These are phyloP conservation scores for Colletotrichum echinochloae DNA, from an alignment of 2,329 filamentous ascomycete genomes.

Conservation along the genomic window DNA sequence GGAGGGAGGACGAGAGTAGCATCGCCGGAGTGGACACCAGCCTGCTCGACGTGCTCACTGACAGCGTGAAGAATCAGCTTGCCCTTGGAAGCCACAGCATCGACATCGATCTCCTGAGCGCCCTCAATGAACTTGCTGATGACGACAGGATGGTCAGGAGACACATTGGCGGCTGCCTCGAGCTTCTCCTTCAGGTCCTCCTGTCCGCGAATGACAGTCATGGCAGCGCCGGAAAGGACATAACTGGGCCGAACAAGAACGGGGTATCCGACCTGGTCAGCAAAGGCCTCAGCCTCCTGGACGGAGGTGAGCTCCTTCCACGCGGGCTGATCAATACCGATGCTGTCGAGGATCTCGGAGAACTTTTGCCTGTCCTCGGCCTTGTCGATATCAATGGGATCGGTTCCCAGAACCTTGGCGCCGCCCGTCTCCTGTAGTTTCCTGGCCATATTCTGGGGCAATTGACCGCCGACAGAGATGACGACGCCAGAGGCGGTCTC, in stretches of 20 bases:
- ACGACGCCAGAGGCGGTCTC: slow-evolving; percentile 88
- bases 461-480: slow-evolving; percentile 94
- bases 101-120: slow-evolving; percentile 95
- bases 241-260: slow-evolving; percentile 96
- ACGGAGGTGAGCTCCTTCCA: slow-evolving; percentile 98
- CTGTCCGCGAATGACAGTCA: slow-evolving; percentile 93
- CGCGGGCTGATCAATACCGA: slow-evolving; percentile 94
- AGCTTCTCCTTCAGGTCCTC: slow-evolving; percentile 96
- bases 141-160: slow-evolving; percentile 96
- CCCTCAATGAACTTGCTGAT: slow-evolving; percentile 99
- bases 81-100: slow-evolving; percentile 88
- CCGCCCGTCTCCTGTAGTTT: slow-evolving; percentile 91
- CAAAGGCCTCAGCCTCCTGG: slow-evolving; percentile 87
- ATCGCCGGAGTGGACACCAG: slow-evolving; percentile 97
- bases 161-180: slow-evolving; percentile 88
- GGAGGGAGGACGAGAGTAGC: slow-evolving; percentile 95
- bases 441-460: slow-evolving; percentile 97
- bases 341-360: slow-evolving; percentile 95
- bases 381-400: slow-evolving; percentile 95
- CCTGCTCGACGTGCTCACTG: slow-evolving; percentile 95
- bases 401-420: slow-evolving; percentile 90
- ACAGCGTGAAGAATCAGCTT: slow-evolving; percentile 92
- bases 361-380: slow-evolving; percentile 99
- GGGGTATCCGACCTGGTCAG: slow-evolving; percentile 87
- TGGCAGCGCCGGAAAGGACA: slow-evolving; percentile 96